Evolutionary conservation across 108 stramenopile species (phyloP).

Genomic region (Skeletonema costatum): DNA sequence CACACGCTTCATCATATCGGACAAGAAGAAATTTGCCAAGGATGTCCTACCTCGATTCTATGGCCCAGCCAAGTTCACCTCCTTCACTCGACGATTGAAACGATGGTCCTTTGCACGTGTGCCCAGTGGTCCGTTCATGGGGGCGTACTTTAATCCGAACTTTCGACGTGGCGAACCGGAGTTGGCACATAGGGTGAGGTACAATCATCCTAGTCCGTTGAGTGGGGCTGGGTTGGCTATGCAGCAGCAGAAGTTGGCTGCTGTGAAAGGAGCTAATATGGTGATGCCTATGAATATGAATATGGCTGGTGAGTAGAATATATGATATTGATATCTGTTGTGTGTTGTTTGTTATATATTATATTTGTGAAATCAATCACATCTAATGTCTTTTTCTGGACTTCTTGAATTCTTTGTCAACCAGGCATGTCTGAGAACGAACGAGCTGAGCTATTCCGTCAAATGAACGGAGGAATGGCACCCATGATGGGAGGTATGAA

Average conservation of each 20-base stretch:
- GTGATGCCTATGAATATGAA: neutral
- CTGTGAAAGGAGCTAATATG: neutral
- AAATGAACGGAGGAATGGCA: neutral
- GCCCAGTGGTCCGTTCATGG: conserved; percentile 55
- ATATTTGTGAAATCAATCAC: neutral
- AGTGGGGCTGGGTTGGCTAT: conserved; percentile 23
- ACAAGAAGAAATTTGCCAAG: conserved; percentile 60
- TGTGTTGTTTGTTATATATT: neutral
- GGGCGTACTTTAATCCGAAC: conserved; percentile 56
- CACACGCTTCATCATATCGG: conserved; percentile 68
- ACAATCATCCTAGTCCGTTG: conserved; percentile 29
- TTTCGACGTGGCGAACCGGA: conserved; percentile 48
- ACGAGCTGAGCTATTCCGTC: neutral
- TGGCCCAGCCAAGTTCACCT: conserved; percentile 66
- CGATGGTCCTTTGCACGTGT: conserved; percentile 65
- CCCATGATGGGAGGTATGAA: neutral
- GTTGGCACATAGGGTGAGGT: conserved; percentile 28
- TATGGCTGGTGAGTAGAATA: neutral
- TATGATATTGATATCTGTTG: neutral
- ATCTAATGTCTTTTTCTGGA: neutral
- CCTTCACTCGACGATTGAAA: conserved; percentile 67
- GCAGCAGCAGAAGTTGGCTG: conserved; percentile 39
- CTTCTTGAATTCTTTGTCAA: neutral
- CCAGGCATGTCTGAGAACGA: neutral
- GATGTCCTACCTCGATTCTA: conserved; percentile 64